Evolutionary conservation across 495 filamentous ascomycete genomes (phyloP).

Genomic region (Sordaria brevicollis): DNA sequence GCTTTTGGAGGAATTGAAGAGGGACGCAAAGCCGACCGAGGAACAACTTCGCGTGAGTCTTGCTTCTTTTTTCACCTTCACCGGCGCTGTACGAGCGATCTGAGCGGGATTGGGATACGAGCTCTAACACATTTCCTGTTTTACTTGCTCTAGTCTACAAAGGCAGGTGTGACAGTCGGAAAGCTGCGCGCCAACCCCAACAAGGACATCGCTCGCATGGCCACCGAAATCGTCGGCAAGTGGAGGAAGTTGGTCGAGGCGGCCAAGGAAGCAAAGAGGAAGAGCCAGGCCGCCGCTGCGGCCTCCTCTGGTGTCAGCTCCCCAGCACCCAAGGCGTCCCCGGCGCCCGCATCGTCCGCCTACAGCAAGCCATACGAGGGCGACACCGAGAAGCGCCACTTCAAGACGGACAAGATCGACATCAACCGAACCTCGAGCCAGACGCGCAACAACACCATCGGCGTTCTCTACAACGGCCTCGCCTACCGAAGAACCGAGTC

Average conservation of each 20-base stretch:
- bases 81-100: not conserved
- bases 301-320: slow-evolving; percentile 17
- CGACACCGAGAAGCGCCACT: slow-evolving; percentile 65
- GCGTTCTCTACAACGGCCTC: slow-evolving; percentile 83
- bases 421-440: slow-evolving; percentile 56
- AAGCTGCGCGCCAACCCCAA: slow-evolving; percentile 66
- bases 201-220: slow-evolving; percentile 62
- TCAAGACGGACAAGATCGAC: slow-evolving; percentile 70
- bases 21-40: slow-evolving; percentile 72
- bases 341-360: slow-evolving; percentile 30
- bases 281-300: slow-evolving; percentile 32
- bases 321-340: slow-evolving; percentile 30
- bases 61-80: not conserved
- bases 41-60: slow-evolving; percentile 62
- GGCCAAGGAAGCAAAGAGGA: slow-evolving; percentile 50
- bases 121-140: not conserved
- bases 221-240: slow-evolving; percentile 71
- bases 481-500: slow-evolving; percentile 49
- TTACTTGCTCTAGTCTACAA: slow-evolving; percentile 52
- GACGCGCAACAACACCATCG: slow-evolving; percentile 69
- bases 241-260: slow-evolving; percentile 75
- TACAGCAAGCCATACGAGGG: slow-evolving; percentile 54
- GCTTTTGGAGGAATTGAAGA: slow-evolving; percentile 67
- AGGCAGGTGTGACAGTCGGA: slow-evolving; percentile 81
- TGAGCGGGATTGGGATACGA: not conserved